Percentiles rank a stretch among this genome's conserved stretches.
phyloP scores from a whole-genome alignment of 2,329 filamentous ascomycete species.

The Tolypocladium album region DNA sequence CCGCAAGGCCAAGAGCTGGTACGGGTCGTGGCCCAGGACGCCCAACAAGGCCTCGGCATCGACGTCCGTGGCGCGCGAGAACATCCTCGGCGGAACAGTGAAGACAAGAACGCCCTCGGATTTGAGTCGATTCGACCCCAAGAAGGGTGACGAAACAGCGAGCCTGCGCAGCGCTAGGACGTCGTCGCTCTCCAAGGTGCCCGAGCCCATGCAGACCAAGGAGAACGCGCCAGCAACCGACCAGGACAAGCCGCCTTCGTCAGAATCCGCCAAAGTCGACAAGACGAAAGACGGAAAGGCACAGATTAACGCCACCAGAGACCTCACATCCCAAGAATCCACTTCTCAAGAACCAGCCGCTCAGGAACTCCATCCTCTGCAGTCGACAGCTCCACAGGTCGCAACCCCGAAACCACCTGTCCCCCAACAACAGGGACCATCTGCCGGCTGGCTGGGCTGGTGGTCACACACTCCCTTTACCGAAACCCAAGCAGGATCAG shows the following conservation, averaged over 20 bases:
- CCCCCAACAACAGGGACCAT: constrained; percentile 12
- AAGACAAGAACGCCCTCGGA: constrained; percentile 35
- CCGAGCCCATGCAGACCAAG: constrained; percentile 7
- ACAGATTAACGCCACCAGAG: background rate
- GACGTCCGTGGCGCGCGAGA: constrained; percentile 49
- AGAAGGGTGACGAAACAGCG: constrained; percentile 21
- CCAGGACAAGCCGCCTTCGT: background rate
- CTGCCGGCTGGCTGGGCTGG: constrained; percentile 48
- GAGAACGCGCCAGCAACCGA: background rate
- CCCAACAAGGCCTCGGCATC: constrained; percentile 50
- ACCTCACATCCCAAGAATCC: background rate
- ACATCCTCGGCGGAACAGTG: constrained; percentile 45
- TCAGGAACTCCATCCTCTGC: background rate
- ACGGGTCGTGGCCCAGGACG: constrained; percentile 47
- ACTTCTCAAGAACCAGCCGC: constrained; percentile 1
- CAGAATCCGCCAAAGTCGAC: background rate
- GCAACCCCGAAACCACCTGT: constrained; percentile 2
- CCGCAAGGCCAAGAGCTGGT: constrained; percentile 48
- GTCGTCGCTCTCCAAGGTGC: constrained; percentile 12
- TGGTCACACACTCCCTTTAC: constrained; percentile 18
- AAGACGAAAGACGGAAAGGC: constrained; percentile 1
- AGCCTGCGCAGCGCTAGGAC: constrained; percentile 17
- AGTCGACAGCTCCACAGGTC: constrained; percentile 1
- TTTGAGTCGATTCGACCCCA: constrained; percentile 39
- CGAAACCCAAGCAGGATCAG: constrained; percentile 8